Percentiles rank a stretch among this genome's conserved stretches.
Conservation (phyloP, 2,329 filamentous ascomycete species). For the Aspergillus pseudonomiae region DNA sequence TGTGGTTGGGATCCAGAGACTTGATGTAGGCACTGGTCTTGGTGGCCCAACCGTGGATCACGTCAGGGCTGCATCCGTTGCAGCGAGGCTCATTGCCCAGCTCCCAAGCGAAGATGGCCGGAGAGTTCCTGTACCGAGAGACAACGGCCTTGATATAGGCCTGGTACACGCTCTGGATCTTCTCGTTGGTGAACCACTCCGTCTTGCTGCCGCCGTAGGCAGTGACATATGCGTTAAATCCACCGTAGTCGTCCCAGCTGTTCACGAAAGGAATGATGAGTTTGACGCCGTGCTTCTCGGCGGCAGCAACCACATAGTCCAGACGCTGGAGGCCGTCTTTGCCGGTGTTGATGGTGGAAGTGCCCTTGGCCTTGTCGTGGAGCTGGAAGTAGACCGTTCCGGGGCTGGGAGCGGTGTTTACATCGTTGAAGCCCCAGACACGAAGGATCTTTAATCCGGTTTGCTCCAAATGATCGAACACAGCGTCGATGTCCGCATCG, state of each 20-base stretch:
- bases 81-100: conserved; percentile 21
- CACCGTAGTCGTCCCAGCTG: conserved; percentile 21
- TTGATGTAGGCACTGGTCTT: conserved; percentile 22
- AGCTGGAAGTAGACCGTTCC: conserved; percentile 19
- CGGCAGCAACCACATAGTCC: conserved; percentile 20
- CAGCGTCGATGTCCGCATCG: conserved; percentile 1
- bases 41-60: conserved; percentile 16
- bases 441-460: conserved; percentile 19
- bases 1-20: conserved; percentile 16
- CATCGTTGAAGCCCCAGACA: conserved; percentile 23
- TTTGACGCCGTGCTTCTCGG: conserved; percentile 16
- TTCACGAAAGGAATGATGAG: conserved; percentile 18
- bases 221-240: conserved; percentile 19
- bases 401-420: conserved; percentile 9
- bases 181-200: conserved; percentile 18
- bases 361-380: conserved; percentile 16
- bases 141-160: conserved; percentile 19
- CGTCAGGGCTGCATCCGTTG: conserved; percentile 14
- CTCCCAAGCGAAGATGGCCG: conserved; percentile 20
- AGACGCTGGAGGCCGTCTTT: conserved; percentile 12
- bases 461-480: not conserved
- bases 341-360: conserved; percentile 11
- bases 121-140: conserved; percentile 15
- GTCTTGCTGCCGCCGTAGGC: conserved; percentile 12
- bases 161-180: conserved; percentile 17